Percentiles rank a stretch among this genome's conserved stretches.
phyloP scores from a whole-genome alignment of 441 rosid species.

The Cnidoscolus chayamansa region DNA sequence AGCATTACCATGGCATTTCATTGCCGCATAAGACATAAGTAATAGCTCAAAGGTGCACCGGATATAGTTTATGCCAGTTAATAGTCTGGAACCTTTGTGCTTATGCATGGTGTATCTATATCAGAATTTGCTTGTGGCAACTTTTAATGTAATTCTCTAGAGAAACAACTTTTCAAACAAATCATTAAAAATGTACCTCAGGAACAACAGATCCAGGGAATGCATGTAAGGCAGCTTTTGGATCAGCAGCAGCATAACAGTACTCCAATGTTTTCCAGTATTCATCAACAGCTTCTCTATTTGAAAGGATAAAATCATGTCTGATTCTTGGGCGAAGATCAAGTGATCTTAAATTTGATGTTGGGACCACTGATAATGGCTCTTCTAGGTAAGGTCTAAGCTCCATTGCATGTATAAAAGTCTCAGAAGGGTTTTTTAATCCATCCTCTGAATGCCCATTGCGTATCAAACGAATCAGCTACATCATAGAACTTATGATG shows the following conservation, averaged over 20 bases:
- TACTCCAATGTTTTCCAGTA: constrained; percentile 95
- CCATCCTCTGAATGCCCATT: constrained; percentile 50
- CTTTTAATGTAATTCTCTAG: not conserved
- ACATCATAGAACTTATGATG: constrained; percentile 27
- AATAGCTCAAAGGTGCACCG: not conserved
- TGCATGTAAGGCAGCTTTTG: constrained; percentile 75
- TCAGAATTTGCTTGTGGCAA: constrained; percentile 4
- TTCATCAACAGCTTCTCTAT: constrained; percentile 76
- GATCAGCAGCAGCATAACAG: constrained; percentile 92
- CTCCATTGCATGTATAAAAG: constrained; percentile 73
- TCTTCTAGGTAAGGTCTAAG: constrained; percentile 94
- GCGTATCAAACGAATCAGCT: constrained; percentile 82
- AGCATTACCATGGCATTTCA: constrained; percentile 6
- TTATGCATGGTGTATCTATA: not conserved
- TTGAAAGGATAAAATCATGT: constrained; percentile 84
- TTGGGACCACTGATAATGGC: constrained; percentile 53
- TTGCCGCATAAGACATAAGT: not conserved
- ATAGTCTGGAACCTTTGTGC: constrained; percentile 3
- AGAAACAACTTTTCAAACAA: constrained; percentile 17
- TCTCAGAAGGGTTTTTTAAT: constrained; percentile 48
- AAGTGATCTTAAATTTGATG: constrained; percentile 48
- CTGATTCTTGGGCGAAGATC: constrained; percentile 94
- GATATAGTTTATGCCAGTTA: not conserved
- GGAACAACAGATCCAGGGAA: constrained; percentile 95
- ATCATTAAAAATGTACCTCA: constrained; percentile 54